Base-by-base conservation (phyloP, 108 stramenopile genomes). In the Epipyxis sp. region DNA sequence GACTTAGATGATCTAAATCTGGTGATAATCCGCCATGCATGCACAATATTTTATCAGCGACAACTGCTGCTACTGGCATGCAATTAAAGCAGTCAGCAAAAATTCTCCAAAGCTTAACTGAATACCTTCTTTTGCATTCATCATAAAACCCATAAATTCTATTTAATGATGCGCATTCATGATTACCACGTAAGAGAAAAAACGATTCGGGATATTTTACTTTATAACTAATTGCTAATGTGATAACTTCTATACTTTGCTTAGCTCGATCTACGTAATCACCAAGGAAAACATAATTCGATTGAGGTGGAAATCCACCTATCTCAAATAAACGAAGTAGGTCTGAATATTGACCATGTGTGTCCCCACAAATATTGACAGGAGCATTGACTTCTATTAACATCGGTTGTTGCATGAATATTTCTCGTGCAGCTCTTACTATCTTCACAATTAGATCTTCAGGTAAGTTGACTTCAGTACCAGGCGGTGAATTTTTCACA, bases 101-200 rank as follows among this genome's bases (percentile, higher is more conserved):
- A 39, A 79, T 84, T 6, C 84, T 59, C 84, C 84, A 85, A n/a
- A 85, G 74, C 74, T 83, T 83, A 0, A 85, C 82, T n/a, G 76
- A 76, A 41, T 85, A 85, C 45, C 94, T 81, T 85, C 93, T 82
- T 89, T 97, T 93, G 83, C 97, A 97, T 83, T 99, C 98, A 86
- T 98, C 97, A 83, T 98, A 99, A 84, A 99, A 99, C 34, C 98
- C 98, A 82, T 99, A 99, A 80, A 99, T 98, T 79, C 98, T 89
- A 86, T 99, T 99, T 86, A 98, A 95, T 43, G 94, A 94, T 1
- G 96, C 96, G 77, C 96, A 97, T 86, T 98, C 97, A 87, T 99
- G 98, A 84, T 99, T 99, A 30, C 98, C 98, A 54, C 98, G 91
- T 25, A 99, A 89, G 40, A 99, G 79, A 86, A 99, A 99, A 86